These are phyloP conservation scores for Boletus vermiculosoides DNA, from an alignment of 768 basidiomycete species.

Conservation along the genomic window DNA sequence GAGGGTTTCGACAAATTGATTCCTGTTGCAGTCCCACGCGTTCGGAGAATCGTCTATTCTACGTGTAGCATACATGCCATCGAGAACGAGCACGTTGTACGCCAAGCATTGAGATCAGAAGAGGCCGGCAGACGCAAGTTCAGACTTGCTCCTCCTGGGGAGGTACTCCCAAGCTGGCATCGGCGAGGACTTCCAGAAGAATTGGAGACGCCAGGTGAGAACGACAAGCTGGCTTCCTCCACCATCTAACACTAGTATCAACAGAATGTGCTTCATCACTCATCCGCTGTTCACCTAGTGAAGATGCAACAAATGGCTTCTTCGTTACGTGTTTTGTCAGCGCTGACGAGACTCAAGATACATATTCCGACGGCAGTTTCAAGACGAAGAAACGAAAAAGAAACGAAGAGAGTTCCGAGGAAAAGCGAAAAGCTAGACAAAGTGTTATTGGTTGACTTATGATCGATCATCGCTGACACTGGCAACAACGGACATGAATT, in stretches of 20 bases:
- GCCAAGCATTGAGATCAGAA: slow-evolving; percentile 64
- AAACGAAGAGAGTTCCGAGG: slow-evolving; percentile 15
- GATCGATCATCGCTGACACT: not conserved
- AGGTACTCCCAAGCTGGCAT: slow-evolving; percentile 80
- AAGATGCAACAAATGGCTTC: slow-evolving; percentile 93
- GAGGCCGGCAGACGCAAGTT: slow-evolving; percentile 66
- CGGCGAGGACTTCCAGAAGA: slow-evolving; percentile 73
- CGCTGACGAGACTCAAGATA: not conserved
- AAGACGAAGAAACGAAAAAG: slow-evolving; percentile 29
- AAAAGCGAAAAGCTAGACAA: slow-evolving; percentile 15
- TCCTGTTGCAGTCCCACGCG: slow-evolving; percentile 61
- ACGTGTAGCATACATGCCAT: slow-evolving; percentile 93
- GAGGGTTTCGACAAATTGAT: slow-evolving; percentile 8
- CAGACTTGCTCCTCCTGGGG: slow-evolving; percentile 58
- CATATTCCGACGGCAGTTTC: slow-evolving; percentile 3
- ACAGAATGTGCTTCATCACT: slow-evolving; percentile 58
- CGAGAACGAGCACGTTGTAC: slow-evolving; percentile 93
- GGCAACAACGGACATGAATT: slow-evolving; percentile 6
- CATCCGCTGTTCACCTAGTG: slow-evolving; percentile 73
- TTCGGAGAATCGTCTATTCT: slow-evolving; percentile 86
- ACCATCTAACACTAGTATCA: not conserved
- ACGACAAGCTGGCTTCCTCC: not conserved
- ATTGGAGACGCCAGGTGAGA: slow-evolving; percentile 53
- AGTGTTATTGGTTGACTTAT: slow-evolving; percentile 14
- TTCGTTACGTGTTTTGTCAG: slow-evolving; percentile 91